These are phyloP conservation scores for Sergeia podlipaevii DNA, from an alignment of 208 protist genomes.

Conservation along the genomic window DNA sequence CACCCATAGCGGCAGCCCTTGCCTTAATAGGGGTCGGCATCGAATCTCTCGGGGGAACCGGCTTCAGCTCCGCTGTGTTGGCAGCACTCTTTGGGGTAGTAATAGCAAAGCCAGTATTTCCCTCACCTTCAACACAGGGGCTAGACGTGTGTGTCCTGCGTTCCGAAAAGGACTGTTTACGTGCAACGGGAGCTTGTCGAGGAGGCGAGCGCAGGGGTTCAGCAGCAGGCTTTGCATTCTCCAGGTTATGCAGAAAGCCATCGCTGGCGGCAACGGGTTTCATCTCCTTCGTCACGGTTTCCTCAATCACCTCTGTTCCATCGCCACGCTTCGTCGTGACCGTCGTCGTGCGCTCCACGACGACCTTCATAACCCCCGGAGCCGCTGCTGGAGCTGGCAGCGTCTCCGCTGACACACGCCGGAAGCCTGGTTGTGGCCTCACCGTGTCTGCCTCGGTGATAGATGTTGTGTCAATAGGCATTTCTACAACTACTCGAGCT, in stretches of 20 bases:
- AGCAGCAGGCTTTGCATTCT: not conserved
- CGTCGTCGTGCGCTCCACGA: not conserved
- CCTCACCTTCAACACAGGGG: too few relatives aligned
- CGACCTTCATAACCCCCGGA: not conserved
- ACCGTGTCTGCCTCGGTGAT: not conserved
- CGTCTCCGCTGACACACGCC: not conserved
- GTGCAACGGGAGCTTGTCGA: not conserved
- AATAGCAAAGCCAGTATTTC: too few relatives aligned
- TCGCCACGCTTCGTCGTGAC: too few relatives aligned
- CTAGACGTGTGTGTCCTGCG: constrained; percentile 12
- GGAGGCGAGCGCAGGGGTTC: not conserved
- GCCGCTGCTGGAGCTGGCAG: not conserved
- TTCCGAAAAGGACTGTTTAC: constrained; percentile 1
- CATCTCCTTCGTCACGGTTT: too few relatives aligned
- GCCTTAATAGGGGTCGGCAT: too few relatives aligned
- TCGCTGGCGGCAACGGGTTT: not conserved
- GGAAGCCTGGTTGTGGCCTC: not conserved
- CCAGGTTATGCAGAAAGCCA: not conserved
- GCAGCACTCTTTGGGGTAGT: too few relatives aligned
- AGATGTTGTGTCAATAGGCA: constrained; percentile 9
- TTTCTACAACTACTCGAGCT: constrained; percentile 43
- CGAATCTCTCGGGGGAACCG: too few relatives aligned
- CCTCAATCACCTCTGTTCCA: too few relatives aligned
- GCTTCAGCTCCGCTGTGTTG: too few relatives aligned
- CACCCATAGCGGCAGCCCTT: too few relatives aligned